Percentiles rank a stretch among this genome's conserved stretches.
These are phyloP conservation scores for Lentinula guzmanii DNA, from an alignment of 768 basidiomycete species.

Conservation along the genomic window DNA sequence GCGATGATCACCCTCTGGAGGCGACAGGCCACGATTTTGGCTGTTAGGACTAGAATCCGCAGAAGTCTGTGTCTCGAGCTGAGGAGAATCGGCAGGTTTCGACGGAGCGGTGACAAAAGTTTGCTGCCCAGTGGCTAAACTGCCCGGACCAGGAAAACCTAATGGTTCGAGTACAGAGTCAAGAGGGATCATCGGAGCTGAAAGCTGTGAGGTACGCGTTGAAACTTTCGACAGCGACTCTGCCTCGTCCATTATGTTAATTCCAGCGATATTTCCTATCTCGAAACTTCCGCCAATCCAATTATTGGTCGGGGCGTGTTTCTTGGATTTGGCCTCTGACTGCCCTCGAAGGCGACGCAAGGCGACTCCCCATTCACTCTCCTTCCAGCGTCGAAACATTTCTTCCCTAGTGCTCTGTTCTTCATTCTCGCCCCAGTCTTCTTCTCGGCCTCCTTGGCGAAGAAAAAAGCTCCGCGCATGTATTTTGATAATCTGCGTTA, in stretches of 20 bases:
- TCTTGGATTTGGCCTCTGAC: conserved; percentile 14
- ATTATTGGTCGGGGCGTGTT: conserved; percentile 22
- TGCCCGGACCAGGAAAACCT: background rate
- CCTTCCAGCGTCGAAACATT: conserved; percentile 55
- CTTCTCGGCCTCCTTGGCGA: conserved; percentile 52
- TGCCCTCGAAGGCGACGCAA: conserved; percentile 15
- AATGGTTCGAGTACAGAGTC: background rate
- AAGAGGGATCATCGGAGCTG: conserved; percentile 7
- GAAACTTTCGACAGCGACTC: conserved; percentile 11
- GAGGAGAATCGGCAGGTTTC: conserved; percentile 6
- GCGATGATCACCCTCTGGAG: background rate
- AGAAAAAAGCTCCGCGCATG: conserved; percentile 64
- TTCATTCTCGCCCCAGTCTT: conserved; percentile 60
- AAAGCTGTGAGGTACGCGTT: conserved; percentile 8
- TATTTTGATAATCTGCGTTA: conserved; percentile 45
- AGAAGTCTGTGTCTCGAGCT: background rate
- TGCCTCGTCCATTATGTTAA: conserved; percentile 46
- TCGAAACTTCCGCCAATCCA: conserved; percentile 79
- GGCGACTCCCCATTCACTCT: conserved; percentile 58
- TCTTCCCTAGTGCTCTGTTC: conserved; percentile 48
- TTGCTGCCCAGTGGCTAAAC: background rate
- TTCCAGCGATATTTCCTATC: conserved; percentile 69
- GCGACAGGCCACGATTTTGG: background rate
- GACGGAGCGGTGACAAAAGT: conserved; percentile 19
- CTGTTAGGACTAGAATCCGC: background rate